These are phyloP conservation scores for Heracleum sosnowskyi DNA, from an alignment of 129 eudicot species.

Conservation along the genomic window DNA sequence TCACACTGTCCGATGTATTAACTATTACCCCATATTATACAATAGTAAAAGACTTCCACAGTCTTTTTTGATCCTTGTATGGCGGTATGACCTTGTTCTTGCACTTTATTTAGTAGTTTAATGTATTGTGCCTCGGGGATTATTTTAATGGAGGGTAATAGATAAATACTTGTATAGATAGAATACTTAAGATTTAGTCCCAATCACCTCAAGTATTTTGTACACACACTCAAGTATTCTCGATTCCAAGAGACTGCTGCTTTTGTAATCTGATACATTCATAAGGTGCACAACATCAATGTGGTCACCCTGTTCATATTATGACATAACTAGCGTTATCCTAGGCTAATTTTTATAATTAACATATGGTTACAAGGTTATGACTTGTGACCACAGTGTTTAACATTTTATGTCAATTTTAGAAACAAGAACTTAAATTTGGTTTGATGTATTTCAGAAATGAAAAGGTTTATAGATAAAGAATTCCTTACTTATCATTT, in stretches of 20 bases:
- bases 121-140: not conserved
- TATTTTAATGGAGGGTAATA: not conserved
- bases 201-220: not conserved
- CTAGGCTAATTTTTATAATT: not conserved
- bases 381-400: not conserved
- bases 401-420: not conserved
- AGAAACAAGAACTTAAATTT: not conserved
- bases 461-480: not conserved
- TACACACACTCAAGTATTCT: not conserved
- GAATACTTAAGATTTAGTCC: not conserved
- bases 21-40: not conserved
- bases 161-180: not conserved
- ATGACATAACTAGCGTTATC: not conserved
- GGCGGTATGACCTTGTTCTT: not conserved
- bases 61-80: not conserved
- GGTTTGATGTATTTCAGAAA: not conserved
- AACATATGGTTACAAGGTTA: not conserved
- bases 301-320: not conserved
- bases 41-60: not conserved
- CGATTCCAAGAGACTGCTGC: not conserved
- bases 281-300: not conserved
- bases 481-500: not conserved
- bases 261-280: not conserved
- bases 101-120: not conserved
- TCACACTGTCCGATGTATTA: not conserved